Percentiles rank a stretch among this genome's conserved stretches.
Conservation (phyloP, 345 rosid genomes). For the Syzygium aqueum region DNA sequence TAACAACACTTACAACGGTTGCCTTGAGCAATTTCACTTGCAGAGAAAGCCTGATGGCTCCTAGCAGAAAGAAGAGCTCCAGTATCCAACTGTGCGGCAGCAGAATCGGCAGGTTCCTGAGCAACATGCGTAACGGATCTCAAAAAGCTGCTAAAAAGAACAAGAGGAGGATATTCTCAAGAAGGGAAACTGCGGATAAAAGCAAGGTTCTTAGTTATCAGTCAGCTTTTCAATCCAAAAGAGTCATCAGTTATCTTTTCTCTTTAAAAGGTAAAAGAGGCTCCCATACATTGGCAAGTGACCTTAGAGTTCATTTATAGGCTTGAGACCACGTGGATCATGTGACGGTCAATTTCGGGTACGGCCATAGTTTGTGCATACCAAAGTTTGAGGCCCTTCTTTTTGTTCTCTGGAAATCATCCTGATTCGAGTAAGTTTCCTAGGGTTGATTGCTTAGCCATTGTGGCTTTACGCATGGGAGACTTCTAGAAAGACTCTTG, state of each 20-base stretch:
- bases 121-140: not conserved
- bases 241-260: not conserved
- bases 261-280: not conserved
- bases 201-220: not conserved
- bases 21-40: not conserved
- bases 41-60: not conserved
- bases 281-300: not conserved
- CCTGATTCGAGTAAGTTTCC: not conserved
- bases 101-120: not conserved
- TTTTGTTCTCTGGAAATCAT: not conserved
- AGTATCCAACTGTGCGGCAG: not conserved
- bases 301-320: not conserved
- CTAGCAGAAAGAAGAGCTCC: not conserved
- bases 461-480: not conserved
- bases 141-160: not conserved
- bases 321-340: not conserved
- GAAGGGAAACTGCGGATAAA: not conserved
- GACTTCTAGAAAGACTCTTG: not conserved
- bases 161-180: not conserved
- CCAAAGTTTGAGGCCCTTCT: not conserved
- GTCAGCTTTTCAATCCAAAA: not conserved
- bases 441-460: not conserved
- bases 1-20: not conserved
- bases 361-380: not conserved
- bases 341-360: not conserved